These are phyloP conservation scores for Primulina tabacum DNA, from an alignment of 257 asterid species.

Conservation along the genomic window DNA sequence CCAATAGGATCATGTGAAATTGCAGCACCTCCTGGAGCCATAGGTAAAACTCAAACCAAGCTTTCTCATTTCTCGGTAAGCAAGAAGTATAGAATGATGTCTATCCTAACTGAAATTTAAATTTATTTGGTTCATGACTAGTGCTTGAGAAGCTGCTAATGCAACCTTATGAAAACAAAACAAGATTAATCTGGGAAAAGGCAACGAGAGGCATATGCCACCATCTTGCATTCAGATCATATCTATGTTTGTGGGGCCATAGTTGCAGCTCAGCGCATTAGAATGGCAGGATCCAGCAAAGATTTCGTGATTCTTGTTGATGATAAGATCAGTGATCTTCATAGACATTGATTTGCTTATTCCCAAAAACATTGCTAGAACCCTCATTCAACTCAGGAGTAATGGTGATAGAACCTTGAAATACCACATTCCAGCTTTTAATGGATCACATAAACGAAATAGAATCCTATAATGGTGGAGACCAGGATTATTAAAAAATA, in stretches of 20 bases:
- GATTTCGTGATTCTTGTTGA: constrained; percentile 92
- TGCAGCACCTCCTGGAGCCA: constrained; percentile 62
- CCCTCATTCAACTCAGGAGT: constrained; percentile 87
- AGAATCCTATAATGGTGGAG: constrained; percentile 89
- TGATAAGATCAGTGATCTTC: constrained; percentile 63
- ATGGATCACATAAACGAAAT: constrained; percentile 81
- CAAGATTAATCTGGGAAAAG: constrained; percentile 33
- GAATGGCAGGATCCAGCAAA: constrained; percentile 71
- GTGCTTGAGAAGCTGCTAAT: neutral
- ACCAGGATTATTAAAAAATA: too few species aligned
- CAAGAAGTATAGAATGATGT: neutral
- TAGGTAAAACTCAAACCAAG: constrained; percentile 35
- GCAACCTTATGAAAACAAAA: constrained; percentile 30
- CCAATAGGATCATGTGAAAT: constrained; percentile 94
- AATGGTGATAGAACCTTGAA: constrained; percentile 89
- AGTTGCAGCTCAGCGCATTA: constrained; percentile 85
- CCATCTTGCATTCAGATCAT: constrained; percentile 86
- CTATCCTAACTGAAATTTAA: neutral
- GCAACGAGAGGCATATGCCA: constrained; percentile 82
- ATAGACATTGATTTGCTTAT: constrained; percentile 75
- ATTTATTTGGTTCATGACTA: too few species aligned
- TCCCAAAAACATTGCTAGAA: constrained; percentile 77
- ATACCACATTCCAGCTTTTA: constrained; percentile 66
- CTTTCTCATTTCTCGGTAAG: neutral
- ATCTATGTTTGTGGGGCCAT: constrained; percentile 92